A percentile compares a stretch with the other conserved stretches of the same genome.
phyloP scores from a whole-genome alignment of 176 grass and related monocot species.

The Avena insularis region DNA sequence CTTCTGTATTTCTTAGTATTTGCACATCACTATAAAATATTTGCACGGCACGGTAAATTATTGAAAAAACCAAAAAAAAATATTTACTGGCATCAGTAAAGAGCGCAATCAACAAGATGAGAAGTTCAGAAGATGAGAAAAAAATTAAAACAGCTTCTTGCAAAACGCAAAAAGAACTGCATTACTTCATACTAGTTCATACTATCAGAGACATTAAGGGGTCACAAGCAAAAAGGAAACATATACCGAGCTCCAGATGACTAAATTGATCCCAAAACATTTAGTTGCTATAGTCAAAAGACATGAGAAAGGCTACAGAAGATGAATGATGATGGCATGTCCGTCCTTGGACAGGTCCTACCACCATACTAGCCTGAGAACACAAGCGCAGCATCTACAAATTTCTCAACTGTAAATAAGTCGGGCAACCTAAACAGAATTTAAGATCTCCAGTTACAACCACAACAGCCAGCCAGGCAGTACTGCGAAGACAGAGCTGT shows the following conservation, averaged over 20 bases:
- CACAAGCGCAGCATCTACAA: slow-evolving; percentile 27
- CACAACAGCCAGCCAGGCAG: slow-evolving; percentile 31
- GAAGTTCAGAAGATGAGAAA: no score
- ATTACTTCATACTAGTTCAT: no score
- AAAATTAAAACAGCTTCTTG: background rate
- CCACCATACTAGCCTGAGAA: slow-evolving; percentile 43
- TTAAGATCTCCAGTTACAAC: slow-evolving; percentile 60
- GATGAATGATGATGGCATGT: slow-evolving; percentile 31
- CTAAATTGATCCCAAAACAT: slow-evolving; percentile 55
- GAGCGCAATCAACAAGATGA: background rate
- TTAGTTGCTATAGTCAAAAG: slow-evolving; percentile 47
- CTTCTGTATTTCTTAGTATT: no score
- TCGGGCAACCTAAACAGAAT: slow-evolving; percentile 50
- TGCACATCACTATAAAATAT: no score
- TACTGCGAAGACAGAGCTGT: slow-evolving; percentile 25
- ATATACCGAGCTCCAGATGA: slow-evolving; percentile 31
- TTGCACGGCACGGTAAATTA: no score
- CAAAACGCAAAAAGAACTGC: background rate
- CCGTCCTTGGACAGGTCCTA: slow-evolving; percentile 9
- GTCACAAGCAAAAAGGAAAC: background rate
- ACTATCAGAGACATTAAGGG: background rate
- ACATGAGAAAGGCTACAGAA: slow-evolving; percentile 31
- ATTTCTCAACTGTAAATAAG: slow-evolving; percentile 49
- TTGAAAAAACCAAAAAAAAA: background rate
- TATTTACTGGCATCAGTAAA: background rate